Evolutionary conservation across 352 stramenopile genomes (phyloP).

Genomic region (Pythium grandisporangium): DNA sequence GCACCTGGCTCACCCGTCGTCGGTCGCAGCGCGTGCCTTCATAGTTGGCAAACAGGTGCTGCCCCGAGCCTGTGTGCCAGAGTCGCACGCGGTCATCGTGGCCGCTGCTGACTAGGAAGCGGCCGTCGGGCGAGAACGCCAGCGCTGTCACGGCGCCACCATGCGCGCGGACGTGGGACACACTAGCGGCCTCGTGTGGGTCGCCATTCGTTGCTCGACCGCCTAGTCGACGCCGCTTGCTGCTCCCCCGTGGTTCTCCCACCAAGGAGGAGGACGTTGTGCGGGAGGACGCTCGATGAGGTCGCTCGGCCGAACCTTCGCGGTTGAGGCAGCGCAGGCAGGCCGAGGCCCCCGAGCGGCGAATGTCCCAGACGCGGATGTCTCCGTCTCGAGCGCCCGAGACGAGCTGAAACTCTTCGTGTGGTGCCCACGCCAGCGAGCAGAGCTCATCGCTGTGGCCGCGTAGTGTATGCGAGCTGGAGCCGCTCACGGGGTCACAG

Average conservation of each 20-base stretch:
- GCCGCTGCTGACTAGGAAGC: slow-evolving; percentile 52
- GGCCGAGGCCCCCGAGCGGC: slow-evolving; percentile 67
- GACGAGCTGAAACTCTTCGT: slow-evolving; percentile 62
- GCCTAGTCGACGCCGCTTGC: slow-evolving; percentile 18
- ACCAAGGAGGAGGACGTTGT: slow-evolving; percentile 36
- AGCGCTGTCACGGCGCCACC: slow-evolving; percentile 41
- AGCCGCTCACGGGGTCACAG: slow-evolving; percentile 63
- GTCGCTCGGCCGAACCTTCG: slow-evolving; percentile 37
- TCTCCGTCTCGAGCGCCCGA: slow-evolving; percentile 50
- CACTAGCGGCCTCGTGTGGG: slow-evolving; percentile 38
- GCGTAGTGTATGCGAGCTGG: slow-evolving; percentile 53
- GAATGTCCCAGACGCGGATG: slow-evolving; percentile 83
- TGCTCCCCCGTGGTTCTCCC: not conserved
- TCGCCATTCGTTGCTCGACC: slow-evolving; percentile 25
- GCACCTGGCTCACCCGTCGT: no score
- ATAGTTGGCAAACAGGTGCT: slow-evolving; percentile 70
- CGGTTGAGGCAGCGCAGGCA: slow-evolving; percentile 79
- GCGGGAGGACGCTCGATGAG: slow-evolving; percentile 35
- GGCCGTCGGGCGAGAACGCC: slow-evolving; percentile 49
- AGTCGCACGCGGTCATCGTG: slow-evolving; percentile 50
- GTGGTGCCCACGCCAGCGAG: slow-evolving; percentile 62
- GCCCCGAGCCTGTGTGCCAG: slow-evolving; percentile 48
- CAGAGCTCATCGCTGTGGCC: slow-evolving; percentile 76
- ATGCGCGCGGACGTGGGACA: slow-evolving; percentile 43
- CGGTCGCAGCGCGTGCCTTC: slow-evolving; percentile 20